Percentiles rank a stretch among this genome's conserved stretches.
Evolutionary conservation across 257 asterid species (phyloP).

Genomic region (Penstemon eatonii): DNA sequence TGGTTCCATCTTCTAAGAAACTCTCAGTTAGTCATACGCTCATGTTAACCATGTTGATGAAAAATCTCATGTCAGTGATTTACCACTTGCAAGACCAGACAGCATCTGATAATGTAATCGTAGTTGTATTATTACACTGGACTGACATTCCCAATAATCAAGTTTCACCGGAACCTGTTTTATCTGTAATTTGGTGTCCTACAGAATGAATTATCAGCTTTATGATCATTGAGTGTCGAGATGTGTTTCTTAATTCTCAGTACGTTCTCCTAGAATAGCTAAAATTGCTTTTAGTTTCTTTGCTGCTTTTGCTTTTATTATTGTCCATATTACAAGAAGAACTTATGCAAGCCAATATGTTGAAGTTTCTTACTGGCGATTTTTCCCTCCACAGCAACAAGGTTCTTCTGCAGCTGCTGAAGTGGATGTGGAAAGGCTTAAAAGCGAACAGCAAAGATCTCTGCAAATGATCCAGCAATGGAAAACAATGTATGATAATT

Average conservation of each 20-base stretch:
- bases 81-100: no score
- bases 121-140: no score
- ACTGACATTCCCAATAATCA: background rate
- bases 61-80: no score
- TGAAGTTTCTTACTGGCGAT: constrained; percentile 17
- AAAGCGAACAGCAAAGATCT: constrained; percentile 52
- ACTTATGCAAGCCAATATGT: background rate
- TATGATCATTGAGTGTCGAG: background rate
- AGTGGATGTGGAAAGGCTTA: constrained; percentile 71
- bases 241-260: background rate
- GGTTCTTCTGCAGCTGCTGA: constrained; percentile 78
- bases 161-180: background rate
- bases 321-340: background rate
- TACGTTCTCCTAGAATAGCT: background rate
- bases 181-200: background rate
- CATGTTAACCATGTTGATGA: background rate
- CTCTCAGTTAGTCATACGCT: background rate
- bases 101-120: no score
- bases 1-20: background rate
- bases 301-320: background rate
- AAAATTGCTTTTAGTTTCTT: constrained; percentile 5
- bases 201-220: background rate
- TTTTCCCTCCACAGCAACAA: constrained; percentile 46
- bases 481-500: constrained; percentile 56
- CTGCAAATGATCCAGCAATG: constrained; percentile 63